Evolutionary conservation across 1,284 basidiomycete genomes (phyloP), one percentile per base, ranked within the genome.

Genomic region (Ceratobasidium sp.): DNA sequence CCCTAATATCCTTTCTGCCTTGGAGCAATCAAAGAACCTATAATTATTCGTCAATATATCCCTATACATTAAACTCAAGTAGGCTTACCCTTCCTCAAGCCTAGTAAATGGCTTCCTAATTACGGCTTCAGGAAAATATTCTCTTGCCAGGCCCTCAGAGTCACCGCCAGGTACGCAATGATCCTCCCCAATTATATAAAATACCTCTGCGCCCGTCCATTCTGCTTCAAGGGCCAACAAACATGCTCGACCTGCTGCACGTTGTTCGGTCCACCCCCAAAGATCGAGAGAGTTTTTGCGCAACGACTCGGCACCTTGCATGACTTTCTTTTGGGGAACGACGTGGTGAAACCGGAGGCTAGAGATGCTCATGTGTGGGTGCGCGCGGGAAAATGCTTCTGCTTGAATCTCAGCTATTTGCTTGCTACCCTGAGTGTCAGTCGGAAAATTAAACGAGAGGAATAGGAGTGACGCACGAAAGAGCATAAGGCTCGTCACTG

Each of bases 381-480:
- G 73, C 7, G 74, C 68, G 2, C 78, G 76, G 38, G 74, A 72
- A 13, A 80, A 67, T 0, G 75, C 70, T 43, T 72, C 71, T 27
- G 78, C 77, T 72, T 80, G 79, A 43, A 77, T 57, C 72, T 80
- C 79, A 69, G 75, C 76, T 45, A 78, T 75, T 74, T 74, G 69
- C 70, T 80, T 80, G 2, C 76, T 65, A 77, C 6, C 77, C 54
- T 17, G 75, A 74, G 69, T 77, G 78, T 4, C 75, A 71, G 72
- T 78, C 76, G 25, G 35, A 64, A 17, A 29, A 17, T 54, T 50
- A 53, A 20, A 20, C n/a, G 52, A 57, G 34, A 34, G 31, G 31
- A 35, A 32, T 13, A 22, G n/a, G 53, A 29, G 17, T 31, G 45
- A 5, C 62, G 1, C 20, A 65, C 62, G 62, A 65, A 27, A 65